Percentiles rank a stretch among this genome's conserved stretches.
Conservation (phyloP, 2,329 filamentous ascomycete species). For the Amauroascus niger region DNA sequence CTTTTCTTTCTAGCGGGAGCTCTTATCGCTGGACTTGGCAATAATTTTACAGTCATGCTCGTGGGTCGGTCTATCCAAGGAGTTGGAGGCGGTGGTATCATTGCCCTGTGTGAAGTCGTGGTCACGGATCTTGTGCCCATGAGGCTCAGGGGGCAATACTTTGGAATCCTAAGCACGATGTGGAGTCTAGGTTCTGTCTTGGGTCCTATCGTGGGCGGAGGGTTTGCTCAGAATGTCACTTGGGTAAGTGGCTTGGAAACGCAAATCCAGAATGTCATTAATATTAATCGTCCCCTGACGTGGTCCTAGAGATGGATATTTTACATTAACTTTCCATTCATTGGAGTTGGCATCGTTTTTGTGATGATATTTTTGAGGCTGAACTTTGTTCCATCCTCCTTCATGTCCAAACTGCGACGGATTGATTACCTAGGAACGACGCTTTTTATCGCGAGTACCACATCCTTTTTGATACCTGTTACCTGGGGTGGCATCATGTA, state of each 20-base stretch:
- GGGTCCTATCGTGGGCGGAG: constrained; percentile 36
- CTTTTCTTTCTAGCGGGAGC: constrained; percentile 39
- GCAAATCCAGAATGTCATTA: not conserved
- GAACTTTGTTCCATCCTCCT: constrained; percentile 38
- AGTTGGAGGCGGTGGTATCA: constrained; percentile 38
- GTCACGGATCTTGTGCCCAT: constrained; percentile 39
- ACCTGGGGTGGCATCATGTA: constrained; percentile 48
- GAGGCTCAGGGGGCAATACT: constrained; percentile 31
- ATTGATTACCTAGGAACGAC: constrained; percentile 56
- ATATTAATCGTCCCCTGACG: not conserved
- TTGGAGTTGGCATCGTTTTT: constrained; percentile 41
- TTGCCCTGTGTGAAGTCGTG: constrained; percentile 36
- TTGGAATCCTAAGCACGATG: constrained; percentile 32
- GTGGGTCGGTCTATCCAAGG: constrained; percentile 38
- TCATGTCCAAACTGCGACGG: constrained; percentile 41
- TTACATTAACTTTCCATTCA: constrained; percentile 54
- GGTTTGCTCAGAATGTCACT: constrained; percentile 31
- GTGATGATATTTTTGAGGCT: constrained; percentile 46
- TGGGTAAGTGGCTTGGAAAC: constrained; percentile 25
- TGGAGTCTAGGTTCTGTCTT: constrained; percentile 34
- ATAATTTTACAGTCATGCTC: constrained; percentile 39
- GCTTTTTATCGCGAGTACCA: constrained; percentile 49
- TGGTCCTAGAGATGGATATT: constrained; percentile 52
- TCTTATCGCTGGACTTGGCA: constrained; percentile 32
- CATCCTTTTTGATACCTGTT: constrained; percentile 50